These are phyloP conservation scores for Fragosphaeria purpurea DNA, from an alignment of 2,329 filamentous ascomycete genomes.

Conservation along the genomic window DNA sequence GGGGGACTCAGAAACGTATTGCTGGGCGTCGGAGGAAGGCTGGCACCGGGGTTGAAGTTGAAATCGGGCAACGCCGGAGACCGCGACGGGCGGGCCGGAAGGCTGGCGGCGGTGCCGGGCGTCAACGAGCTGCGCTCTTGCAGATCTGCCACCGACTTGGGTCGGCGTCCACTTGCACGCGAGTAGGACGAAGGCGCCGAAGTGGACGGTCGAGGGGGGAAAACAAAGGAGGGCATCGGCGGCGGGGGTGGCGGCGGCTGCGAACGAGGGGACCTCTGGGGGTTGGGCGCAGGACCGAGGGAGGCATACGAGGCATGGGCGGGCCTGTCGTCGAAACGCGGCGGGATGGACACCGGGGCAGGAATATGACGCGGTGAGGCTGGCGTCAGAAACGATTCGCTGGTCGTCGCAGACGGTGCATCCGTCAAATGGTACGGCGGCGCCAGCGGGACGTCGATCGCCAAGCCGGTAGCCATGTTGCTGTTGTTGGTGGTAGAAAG, in stretches of 20 bases:
- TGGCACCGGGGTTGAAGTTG: conserved; percentile 36
- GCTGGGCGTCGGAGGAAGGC: conserved; percentile 23
- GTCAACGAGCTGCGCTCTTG: conserved; percentile 18
- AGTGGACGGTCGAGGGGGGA: conserved; percentile 41
- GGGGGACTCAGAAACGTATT: conserved; percentile 42
- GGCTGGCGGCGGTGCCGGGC: neutral
- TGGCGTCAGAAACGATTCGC: conserved; percentile 10
- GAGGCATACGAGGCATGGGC: conserved; percentile 9
- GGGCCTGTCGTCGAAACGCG: conserved; percentile 16
- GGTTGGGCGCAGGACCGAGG: conserved; percentile 15
- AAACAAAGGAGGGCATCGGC: conserved; percentile 57
- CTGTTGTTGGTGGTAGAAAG: conserved; percentile 7
- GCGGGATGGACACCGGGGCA: conserved; percentile 18
- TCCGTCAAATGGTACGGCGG: neutral
- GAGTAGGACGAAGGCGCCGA: conserved; percentile 39
- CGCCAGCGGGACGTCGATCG: conserved; percentile 7
- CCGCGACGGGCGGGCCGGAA: conserved; percentile 15
- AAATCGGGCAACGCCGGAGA: conserved; percentile 42
- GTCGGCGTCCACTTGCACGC: conserved; percentile 38
- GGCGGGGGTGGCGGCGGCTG: conserved; percentile 36
- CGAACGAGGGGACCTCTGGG: conserved; percentile 22
- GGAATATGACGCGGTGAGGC: conserved; percentile 15
- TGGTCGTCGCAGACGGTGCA: neutral
- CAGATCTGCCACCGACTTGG: conserved; percentile 42
- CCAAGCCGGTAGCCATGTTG: conserved; percentile 23